Base-by-base conservation (phyloP, 2,329 filamentous ascomycete species). In the Cladosporium sp. region DNA sequence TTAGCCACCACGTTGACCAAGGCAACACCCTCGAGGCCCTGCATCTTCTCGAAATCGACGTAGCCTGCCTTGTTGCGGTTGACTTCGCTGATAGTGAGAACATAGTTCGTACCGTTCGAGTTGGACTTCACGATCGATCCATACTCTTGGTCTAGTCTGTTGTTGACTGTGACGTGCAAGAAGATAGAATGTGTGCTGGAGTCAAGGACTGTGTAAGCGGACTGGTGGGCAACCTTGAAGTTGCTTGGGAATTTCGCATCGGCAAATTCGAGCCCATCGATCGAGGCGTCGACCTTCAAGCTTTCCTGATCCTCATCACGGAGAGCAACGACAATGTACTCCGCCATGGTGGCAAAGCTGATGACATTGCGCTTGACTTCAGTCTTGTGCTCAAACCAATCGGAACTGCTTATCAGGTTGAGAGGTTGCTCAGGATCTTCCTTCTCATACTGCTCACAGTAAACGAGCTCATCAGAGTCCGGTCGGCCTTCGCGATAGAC, bases 91-190 rank as follows among this genome's bases (percentile, higher is more conserved):
- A 94, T 80, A 73, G 90, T 95, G 64, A 96, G 78, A 12, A 96
- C 90, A 69, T 97, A 99, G 1, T 89, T 94, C 0, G 94, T 99
- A 56, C 94, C 94, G 70, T 99, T 97, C 67, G 92, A 97, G 78
- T 99, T 99, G 70, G 92, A 97, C 83, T 97, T 99, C 75, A 99
- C 85, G 66, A 99, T 90, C 22, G 88, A 88, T 38, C 94, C 94
- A 67, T 89, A 92, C 60, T 88, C 84, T 52, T 83, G 84, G 17
- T 85, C 87, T 52, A 79, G 72, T 3, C 78, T 78, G 40, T 82
- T 82, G 67, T 89, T 88, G 40, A 90, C 90, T 0, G 89, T 92
- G 49, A 97, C 93, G 69, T 97, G 95, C 59, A 99, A 77, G 75
- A 97, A 97, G 60, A 99, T 83, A 1, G 94, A 89, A 73, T 97